Evolutionary conservation across 2,329 filamentous ascomycete species (phyloP).

Genomic region (Aspergillus neoniger): DNA sequence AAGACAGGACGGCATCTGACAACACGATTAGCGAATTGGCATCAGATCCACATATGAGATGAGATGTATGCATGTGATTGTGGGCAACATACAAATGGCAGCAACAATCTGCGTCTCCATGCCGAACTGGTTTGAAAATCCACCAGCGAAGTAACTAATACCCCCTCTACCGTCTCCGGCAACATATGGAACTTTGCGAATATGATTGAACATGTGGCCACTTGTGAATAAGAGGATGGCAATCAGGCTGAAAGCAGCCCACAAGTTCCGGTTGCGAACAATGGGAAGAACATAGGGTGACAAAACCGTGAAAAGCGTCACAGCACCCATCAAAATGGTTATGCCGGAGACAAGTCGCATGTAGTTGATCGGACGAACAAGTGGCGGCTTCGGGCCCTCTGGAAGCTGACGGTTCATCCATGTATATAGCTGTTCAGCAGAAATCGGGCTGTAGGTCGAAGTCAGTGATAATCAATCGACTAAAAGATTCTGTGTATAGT

Average conservation of each 20-base stretch:
- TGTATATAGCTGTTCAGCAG: constrained; percentile 73
- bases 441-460: constrained; percentile 58
- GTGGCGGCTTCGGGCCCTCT: constrained; percentile 72
- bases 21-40: constrained; percentile 18
- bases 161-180: constrained; percentile 80
- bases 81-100: constrained; percentile 74
- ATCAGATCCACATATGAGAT: background rate
- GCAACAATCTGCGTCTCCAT: constrained; percentile 95
- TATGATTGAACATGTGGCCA: constrained; percentile 99
- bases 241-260: constrained; percentile 88
- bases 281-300: constrained; percentile 79
- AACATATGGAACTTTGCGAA: constrained; percentile 92
- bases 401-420: constrained; percentile 81
- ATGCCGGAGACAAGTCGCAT: constrained; percentile 68
- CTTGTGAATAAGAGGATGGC: constrained; percentile 89
- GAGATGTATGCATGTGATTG: background rate
- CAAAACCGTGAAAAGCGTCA: constrained; percentile 69
- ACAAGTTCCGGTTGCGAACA: constrained; percentile 86
- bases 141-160: constrained; percentile 83
- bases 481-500: constrained; percentile 16
- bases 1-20: constrained; percentile 75
- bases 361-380: constrained; percentile 87
- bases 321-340: constrained; percentile 67
- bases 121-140: constrained; percentile 92
- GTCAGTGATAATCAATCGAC: background rate